A percentile compares a stretch with the other conserved stretches of the same genome.
Evolutionary conservation across 2,329 filamentous ascomycete genomes (phyloP).

Genomic region (Colletotrichum truncatum): DNA sequence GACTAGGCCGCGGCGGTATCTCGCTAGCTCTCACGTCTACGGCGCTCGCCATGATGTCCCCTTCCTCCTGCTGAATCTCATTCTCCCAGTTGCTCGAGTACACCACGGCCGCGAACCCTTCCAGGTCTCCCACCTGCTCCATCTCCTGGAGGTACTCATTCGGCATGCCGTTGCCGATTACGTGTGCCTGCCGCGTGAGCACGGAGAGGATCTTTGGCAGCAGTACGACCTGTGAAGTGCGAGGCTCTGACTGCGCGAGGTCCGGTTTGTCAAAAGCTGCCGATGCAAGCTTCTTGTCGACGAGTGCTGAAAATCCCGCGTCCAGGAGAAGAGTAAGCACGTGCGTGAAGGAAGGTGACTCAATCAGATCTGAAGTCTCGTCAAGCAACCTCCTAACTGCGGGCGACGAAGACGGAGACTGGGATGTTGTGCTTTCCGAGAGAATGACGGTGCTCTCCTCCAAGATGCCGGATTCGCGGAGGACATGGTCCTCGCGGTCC

Average conservation of each 20-base stretch:
- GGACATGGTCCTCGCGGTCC: conserved; percentile 83
- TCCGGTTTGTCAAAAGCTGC: conserved; percentile 77
- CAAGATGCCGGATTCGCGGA: conserved; percentile 85
- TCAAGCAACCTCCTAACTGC: conserved; percentile 87
- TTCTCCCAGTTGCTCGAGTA: conserved; percentile 86
- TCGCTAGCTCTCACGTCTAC: conserved; percentile 42
- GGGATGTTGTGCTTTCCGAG: conserved; percentile 38
- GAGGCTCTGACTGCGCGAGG: conserved; percentile 26
- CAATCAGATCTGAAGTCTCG: conserved; percentile 94
- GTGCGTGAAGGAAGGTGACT: conserved; percentile 89
- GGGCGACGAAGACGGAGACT: conserved; percentile 55
- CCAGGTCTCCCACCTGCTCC: conserved; percentile 79
- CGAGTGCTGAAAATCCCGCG: conserved; percentile 83
- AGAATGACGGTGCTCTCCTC: conserved; percentile 56
- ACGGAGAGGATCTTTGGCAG: conserved; percentile 91
- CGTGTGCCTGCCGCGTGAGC: conserved; percentile 89
- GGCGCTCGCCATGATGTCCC: conserved; percentile 47
- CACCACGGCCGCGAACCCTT: conserved; percentile 86
- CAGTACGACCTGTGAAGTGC: conserved; percentile 67
- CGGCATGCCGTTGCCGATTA: conserved; percentile 81
- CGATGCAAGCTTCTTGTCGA: conserved; percentile 82
- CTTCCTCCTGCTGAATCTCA: conserved; percentile 62
- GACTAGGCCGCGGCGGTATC: conserved; percentile 25
- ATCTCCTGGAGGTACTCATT: conserved; percentile 79
- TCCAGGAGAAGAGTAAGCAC: conserved; percentile 90